Base-by-base conservation (phyloP, 1,139 yeast genomes). In the Pichia sp. region DNA sequence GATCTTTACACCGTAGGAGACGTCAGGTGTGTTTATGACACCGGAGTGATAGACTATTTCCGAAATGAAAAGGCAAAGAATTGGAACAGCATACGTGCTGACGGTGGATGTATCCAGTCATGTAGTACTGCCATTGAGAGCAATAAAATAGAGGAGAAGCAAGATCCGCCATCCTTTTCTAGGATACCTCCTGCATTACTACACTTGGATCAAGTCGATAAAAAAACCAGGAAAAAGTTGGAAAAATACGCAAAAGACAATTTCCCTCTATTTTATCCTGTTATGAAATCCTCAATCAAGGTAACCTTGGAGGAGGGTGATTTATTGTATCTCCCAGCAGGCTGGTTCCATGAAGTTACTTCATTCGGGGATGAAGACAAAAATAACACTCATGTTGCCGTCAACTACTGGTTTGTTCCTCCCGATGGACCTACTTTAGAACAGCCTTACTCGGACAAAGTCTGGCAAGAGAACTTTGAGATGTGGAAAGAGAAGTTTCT, bases 321-420 rank as follows among this genome's bases (percentile, higher is more conserved):
- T 49, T 80, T 84, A 84, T 67, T 86, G 38, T 86, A 80, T 62
- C 67, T 86, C 29, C 93, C 93, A 0, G 79, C 87, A 1, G 90
- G 92, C 1, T 86, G 92, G 92, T 86, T 86, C 64, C 93, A 86
- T 66, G 93, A 86, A 66, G 93, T 86, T 1, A 79, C 87, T 0
- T 83, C 89, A n/a, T 83, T 74, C 66, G 84, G 85, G 0, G 62
- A 56, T 19, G 59, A 57, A 8, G 44, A 42, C 19, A 52, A 55
- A n/a, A 67, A 70, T 30, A 54, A 55, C 44, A 71, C 75, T 4
- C 92, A 86, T 64, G 72, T 80, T 49, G 90, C 90, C 0, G 62
- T 85, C 5, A 86, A 86, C 65, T 85, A 85, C 67, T 86, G 93
- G 93, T 84, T 81, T 66, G 75, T 81, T 5, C 90, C 90, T 2